Conservation (phyloP, 2,329 filamentous ascomycete species). For the Diaporthe sp. region DNA sequence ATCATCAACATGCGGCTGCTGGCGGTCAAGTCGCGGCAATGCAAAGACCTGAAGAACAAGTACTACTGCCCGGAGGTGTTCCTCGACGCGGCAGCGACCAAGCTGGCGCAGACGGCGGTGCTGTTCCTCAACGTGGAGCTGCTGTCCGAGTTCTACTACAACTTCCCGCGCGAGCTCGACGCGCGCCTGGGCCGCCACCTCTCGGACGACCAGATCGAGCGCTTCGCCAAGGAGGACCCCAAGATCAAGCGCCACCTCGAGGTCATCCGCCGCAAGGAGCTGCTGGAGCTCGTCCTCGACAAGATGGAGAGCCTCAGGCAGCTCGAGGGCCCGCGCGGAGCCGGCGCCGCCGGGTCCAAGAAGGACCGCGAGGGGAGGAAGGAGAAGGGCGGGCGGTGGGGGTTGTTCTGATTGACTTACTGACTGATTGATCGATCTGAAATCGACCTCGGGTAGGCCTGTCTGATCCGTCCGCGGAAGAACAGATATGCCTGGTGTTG, state of each 20-base stretch:
- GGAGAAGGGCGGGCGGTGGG: constrained; percentile 42
- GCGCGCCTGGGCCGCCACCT: constrained; percentile 86
- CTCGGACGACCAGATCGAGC: constrained; percentile 84
- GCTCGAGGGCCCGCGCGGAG: constrained; percentile 81
- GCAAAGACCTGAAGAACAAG: constrained; percentile 86
- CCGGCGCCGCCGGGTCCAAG: constrained; percentile 51
- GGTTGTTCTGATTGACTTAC: constrained; percentile 32
- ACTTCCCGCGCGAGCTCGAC: constrained; percentile 95
- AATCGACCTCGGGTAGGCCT: not conserved
- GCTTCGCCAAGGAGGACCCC: constrained; percentile 92
- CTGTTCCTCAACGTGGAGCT: constrained; percentile 98
- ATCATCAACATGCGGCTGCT: constrained; percentile 91
- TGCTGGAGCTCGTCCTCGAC: constrained; percentile 91
- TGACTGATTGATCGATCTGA: not conserved
- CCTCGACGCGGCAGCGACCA: constrained; percentile 95
- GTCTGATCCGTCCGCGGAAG: not conserved
- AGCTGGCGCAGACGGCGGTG: constrained; percentile 93
- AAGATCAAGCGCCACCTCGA: constrained; percentile 92
- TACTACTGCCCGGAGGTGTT: constrained; percentile 98
- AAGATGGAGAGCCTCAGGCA: constrained; percentile 95
- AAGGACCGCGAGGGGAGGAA: constrained; percentile 49
- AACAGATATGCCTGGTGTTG: not conserved
- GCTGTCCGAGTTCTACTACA: constrained; percentile 97
- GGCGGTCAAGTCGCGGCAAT: constrained; percentile 93
- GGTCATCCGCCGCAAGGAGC: constrained; percentile 90